These are phyloP conservation scores for Ogataea parapolymorpha DNA, from an alignment of 805 yeast species.

Conservation along the genomic window DNA sequence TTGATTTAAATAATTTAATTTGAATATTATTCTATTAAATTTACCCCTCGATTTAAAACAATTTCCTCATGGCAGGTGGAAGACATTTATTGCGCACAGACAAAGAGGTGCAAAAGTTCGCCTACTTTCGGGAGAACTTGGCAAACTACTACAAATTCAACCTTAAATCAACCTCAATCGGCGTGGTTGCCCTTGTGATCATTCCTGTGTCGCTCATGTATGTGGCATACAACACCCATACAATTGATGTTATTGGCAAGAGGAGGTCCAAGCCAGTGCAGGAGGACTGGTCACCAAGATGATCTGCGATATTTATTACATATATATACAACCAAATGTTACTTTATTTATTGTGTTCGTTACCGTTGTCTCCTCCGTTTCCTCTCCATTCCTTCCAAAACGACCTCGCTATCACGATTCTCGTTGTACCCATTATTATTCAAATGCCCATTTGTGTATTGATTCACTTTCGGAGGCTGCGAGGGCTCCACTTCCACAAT, in stretches of 20 bases:
- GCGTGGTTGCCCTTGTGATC: slow-evolving; percentile 29
- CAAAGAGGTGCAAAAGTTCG: slow-evolving; percentile 30
- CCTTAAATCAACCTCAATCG: slow-evolving; percentile 28
- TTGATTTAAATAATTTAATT: background rate
- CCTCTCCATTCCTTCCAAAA: background rate
- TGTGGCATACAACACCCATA: slow-evolving; percentile 32
- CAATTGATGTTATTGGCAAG: slow-evolving; percentile 24
- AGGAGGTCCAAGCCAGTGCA: slow-evolving; percentile 31
- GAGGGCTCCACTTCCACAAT: background rate
- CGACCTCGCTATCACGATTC: background rate
- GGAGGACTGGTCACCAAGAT: slow-evolving; percentile 1
- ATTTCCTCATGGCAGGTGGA: slow-evolving; percentile 30
- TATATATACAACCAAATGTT: slow-evolving; percentile 11
- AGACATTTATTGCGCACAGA: slow-evolving; percentile 34
- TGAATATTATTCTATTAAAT: background rate
- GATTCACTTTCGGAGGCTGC: background rate
- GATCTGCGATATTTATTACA: too few relatives aligned
- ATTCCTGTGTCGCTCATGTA: slow-evolving; percentile 33
- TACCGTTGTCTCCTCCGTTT: background rate
- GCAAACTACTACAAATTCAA: slow-evolving; percentile 31
- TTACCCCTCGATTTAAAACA: slow-evolving; percentile 7
- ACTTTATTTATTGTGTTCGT: slow-evolving; percentile 8
- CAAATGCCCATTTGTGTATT: background rate
- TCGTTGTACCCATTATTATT: background rate
- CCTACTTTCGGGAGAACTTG: slow-evolving; percentile 31